Evolutionary conservation across 805 yeast genomes (phyloP), one percentile per base, ranked within the genome.

Genomic region (Debaryomyces prosopidis): DNA sequence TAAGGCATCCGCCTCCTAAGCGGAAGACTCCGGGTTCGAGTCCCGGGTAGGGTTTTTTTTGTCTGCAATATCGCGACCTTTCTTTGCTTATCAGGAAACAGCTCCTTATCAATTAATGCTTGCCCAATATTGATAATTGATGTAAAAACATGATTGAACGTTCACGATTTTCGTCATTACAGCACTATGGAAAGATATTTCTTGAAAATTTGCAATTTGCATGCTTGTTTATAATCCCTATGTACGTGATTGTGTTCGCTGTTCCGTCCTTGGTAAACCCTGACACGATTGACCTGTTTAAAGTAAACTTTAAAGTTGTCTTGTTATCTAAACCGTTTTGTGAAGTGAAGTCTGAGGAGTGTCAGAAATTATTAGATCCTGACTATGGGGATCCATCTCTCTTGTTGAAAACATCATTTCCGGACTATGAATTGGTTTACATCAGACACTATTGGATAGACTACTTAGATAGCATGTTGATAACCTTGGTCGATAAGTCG

Each of bases 1-100:
- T 72, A 72, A 71, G 76, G 77, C 77, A 71, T 70, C 76, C 75
- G 76, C 68, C 69, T 64, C 69, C 69, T 64, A 64, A 64, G 67
- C 62, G 66, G 67, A 53, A 63, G 69, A 64, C 65, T 64, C 69
- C 68, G 69, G 69, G 69, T 64, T 64, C 69, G 69, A 64, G 69
- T 64, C 69, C 69, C 69, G 68, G 69, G 66, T 60, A 61, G 66
- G 63, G 69, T 58, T 63, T 43, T 17, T 15, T 17, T 43, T 28
- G 39, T 31, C 37, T 49, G 9, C 5, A 23, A 23, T 23, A 23
- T 23, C 26, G 26, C 26, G 26, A 4, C 26, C 5, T 23, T 23
- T 7, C 6, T 23, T 23, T 23, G 26, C 26, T 23, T 23, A 23
- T 23, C 26, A 10, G 9, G 9, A 23, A 23, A 10, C 26, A 23